Conservation (phyloP, 2,329 filamentous ascomycete species). For the Geoglossum cookeanum region DNA sequence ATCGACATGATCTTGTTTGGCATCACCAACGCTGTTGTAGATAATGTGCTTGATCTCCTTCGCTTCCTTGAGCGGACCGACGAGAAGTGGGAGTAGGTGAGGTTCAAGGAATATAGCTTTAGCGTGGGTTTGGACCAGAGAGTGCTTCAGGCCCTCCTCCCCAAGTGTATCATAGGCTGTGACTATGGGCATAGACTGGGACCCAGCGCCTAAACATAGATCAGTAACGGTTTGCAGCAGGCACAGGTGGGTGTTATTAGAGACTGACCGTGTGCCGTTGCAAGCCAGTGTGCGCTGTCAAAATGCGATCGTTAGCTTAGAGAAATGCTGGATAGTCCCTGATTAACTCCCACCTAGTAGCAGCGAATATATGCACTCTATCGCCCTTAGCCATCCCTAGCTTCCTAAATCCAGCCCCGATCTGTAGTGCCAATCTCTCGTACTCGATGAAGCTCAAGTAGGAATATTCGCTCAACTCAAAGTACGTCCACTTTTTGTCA, state of each 20-base stretch:
- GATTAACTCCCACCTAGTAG: conserved; percentile 43
- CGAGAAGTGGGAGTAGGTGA: conserved; percentile 45
- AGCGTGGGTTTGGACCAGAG: conserved; percentile 61
- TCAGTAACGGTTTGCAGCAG: not conserved
- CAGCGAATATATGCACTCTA: conserved; percentile 63
- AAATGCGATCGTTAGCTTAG: not conserved
- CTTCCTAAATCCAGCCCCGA: conserved; percentile 55
- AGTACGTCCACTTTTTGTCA: conserved; percentile 83
- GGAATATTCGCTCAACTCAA: conserved; percentile 60
- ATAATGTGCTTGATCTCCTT: conserved; percentile 37
- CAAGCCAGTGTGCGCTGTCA: conserved; percentile 59
- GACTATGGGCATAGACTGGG: conserved; percentile 79
- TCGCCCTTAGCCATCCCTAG: conserved; percentile 50
- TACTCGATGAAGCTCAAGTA: conserved; percentile 70
- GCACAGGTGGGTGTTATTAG: no score
- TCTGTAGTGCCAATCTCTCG: conserved; percentile 44
- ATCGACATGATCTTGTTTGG: conserved; percentile 33
- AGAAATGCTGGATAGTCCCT: not conserved
- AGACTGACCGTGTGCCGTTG: conserved; percentile 48
- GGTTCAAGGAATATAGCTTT: conserved; percentile 78
- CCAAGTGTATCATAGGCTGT: conserved; percentile 91
- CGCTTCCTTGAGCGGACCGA: conserved; percentile 33
- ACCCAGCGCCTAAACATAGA: conserved; percentile 34
- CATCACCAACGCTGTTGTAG: conserved; percentile 35
- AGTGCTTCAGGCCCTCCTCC: conserved; percentile 67